Base-by-base conservation (phyloP, 768 basidiomycete genomes). In the Butyriboletus loyo region DNA sequence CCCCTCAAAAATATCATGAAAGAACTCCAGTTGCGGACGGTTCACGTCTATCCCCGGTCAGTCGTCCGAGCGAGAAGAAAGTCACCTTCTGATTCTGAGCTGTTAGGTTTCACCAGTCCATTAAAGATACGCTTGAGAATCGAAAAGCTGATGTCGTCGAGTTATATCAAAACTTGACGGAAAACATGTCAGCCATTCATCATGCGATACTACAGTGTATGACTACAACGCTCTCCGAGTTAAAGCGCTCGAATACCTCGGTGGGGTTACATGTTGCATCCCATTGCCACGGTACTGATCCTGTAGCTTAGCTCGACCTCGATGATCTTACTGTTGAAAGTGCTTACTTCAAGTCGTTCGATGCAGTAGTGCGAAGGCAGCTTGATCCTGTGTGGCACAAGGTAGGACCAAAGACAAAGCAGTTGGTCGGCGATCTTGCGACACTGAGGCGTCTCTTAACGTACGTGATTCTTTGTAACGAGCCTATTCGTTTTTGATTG, bases 301-400 rank as follows among this genome's bases (percentile, higher is more conserved):
- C 10, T 5, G 6, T 46, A 1, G 30, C n/a, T 14, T 65, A 98
- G 93, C 82, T 98, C 21, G 96, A 98, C 48, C 76, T 98, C 15
- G 96, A 98, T 58, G 94, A 97, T 56, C 77, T 98, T 53, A 93
- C 82, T 24, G 81, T 98, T 42, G 90, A 97, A 63, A 94, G 89
- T 61, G 92, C 94, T 0, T 94, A 98, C 61, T 98, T 98, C 69
- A 84, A 85, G 31, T 92, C 89, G 1, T 99, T 98, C 63, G 95
- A 98, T 63, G 73, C 81, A 19, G 79, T 96, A 45, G 93, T 98
- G 3, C 83, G 95, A 4, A 81, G 83, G 30, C 92, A 95, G 62
- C 81, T 98, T 8, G 92, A 97, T 67, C 80, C 93, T 0, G 87
- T 97, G 7, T 98, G 97, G 96, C 94, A 98, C 69, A 92, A 93